phyloP scores from a whole-genome alignment of 352 stramenopile species.

The Globisporangium ultimum region DNA sequence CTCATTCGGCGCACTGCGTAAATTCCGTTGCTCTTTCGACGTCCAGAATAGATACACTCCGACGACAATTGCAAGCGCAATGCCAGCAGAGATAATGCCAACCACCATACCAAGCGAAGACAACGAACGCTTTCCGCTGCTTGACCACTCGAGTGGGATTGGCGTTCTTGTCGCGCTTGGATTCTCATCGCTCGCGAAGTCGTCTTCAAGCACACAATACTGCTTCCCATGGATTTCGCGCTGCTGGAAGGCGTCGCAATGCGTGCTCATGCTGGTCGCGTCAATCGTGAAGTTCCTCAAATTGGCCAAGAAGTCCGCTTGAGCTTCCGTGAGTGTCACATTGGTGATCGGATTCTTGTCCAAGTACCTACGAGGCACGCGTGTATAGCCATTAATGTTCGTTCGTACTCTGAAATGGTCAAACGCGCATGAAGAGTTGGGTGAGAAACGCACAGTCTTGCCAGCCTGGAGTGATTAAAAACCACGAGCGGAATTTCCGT shows the following conservation, averaged over 20 bases:
- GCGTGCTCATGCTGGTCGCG: background rate
- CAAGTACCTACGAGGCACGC: conserved; percentile 7
- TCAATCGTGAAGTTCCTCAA: conserved; percentile 12
- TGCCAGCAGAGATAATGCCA: background rate
- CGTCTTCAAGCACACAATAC: no score
- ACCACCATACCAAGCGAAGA: background rate
- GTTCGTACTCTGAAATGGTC: background rate
- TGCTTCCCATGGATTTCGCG: background rate
- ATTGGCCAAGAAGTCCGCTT: conserved; percentile 20
- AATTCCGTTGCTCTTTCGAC: no score
- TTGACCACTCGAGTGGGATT: background rate
- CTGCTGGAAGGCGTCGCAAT: background rate
- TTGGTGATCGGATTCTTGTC: conserved; percentile 18
- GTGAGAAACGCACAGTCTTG: conserved; percentile 11
- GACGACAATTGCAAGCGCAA: background rate
- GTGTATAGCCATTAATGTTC: background rate
- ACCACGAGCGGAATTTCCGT: conserved; percentile 23
- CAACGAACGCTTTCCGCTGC: background rate
- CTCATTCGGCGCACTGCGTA: no score
- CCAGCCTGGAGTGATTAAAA: conserved; percentile 21
- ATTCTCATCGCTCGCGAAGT: no score
- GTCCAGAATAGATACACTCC: background rate
- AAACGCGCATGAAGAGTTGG: background rate
- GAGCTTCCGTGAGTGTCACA: conserved; percentile 14
- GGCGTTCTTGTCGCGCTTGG: no score